These are phyloP conservation scores for Suillus alpinus DNA, from an alignment of 768 basidiomycete species.

Conservation along the genomic window DNA sequence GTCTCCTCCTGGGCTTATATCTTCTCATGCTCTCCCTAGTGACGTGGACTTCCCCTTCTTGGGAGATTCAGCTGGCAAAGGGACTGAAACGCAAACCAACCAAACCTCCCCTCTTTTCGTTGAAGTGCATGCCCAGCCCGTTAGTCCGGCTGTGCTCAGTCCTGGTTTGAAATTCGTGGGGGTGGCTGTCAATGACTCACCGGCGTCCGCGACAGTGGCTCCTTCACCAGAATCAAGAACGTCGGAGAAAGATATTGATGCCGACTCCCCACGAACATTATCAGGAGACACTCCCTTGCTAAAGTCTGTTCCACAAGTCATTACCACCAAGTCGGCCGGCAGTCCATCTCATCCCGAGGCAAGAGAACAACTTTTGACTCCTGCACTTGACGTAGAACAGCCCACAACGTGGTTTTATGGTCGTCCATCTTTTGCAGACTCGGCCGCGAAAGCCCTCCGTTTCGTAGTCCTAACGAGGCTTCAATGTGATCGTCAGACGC, in stretches of 20 bases:
- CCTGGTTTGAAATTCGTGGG: neutral
- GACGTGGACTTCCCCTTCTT: neutral
- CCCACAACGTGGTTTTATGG: conserved; percentile 1
- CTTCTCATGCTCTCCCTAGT: conserved; percentile 1
- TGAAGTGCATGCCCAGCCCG: neutral
- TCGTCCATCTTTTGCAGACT: conserved; percentile 25
- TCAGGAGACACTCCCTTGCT: conserved; percentile 6
- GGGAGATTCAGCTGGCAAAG: neutral
- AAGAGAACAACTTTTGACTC: neutral
- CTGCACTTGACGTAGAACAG: conserved; percentile 3
- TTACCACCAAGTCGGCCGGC: conserved; percentile 8
- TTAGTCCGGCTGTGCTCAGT: neutral
- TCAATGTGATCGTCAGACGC: conserved; percentile 56
- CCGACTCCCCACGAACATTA: conserved; percentile 5
- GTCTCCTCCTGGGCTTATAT: conserved; percentile 3
- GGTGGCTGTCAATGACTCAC: neutral
- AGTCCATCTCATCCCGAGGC: conserved; percentile 25
- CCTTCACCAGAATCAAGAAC: conserved; percentile 12
- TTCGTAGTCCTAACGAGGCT: conserved; percentile 62
- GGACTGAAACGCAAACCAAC: neutral
- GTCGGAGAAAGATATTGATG: conserved; percentile 15
- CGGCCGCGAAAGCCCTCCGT: conserved; percentile 59
- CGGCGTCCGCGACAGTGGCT: conserved; percentile 13
- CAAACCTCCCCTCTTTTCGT: neutral
- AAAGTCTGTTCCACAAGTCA: conserved; percentile 7